Conservation (phyloP, 73 alveolate species). For the Symbiodinium natans region DNA sequence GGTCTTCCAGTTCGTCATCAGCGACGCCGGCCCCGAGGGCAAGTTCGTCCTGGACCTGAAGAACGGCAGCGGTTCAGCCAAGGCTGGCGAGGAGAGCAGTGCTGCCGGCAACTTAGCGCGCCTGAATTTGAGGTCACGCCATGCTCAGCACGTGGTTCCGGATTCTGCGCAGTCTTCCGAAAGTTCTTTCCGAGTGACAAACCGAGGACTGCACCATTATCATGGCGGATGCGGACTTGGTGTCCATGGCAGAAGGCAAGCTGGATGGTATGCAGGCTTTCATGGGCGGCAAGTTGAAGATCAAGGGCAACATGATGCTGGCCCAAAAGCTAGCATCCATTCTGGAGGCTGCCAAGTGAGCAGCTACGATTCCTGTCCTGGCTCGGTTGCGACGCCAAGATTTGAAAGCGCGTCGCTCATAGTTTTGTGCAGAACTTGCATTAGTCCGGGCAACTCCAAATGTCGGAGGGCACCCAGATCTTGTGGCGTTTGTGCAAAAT, state of each 20-base stretch:
- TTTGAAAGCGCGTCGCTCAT: neutral
- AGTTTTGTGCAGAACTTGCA: neutral
- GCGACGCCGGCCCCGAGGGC: constrained; percentile 26
- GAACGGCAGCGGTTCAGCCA: constrained; percentile 48
- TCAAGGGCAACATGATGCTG: constrained; percentile 61
- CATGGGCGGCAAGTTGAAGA: constrained; percentile 46
- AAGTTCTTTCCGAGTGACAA: no score
- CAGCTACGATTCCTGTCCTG: neutral
- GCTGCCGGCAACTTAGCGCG: neutral
- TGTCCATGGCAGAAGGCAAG: constrained; percentile 47
- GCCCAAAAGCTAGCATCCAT: constrained; percentile 13
- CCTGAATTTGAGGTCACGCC: neutral
- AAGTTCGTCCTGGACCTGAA: constrained; percentile 41
- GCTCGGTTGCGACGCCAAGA: neutral
- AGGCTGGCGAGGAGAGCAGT: constrained; percentile 14
- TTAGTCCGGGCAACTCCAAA: constrained; percentile 28
- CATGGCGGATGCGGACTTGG: constrained; percentile 30
- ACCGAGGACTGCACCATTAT: constrained; percentile 27
- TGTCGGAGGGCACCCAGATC: constrained; percentile 33
- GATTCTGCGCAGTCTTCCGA: neutral
- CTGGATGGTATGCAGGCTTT: constrained; percentile 35
- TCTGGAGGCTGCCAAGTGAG: constrained; percentile 42
- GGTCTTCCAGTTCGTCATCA: constrained; percentile 35
- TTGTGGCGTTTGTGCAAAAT: no score
- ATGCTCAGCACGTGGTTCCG: neutral